Evolutionary conservation across 1,139 yeast species (phyloP).

Genomic region (Pichia sp.): DNA sequence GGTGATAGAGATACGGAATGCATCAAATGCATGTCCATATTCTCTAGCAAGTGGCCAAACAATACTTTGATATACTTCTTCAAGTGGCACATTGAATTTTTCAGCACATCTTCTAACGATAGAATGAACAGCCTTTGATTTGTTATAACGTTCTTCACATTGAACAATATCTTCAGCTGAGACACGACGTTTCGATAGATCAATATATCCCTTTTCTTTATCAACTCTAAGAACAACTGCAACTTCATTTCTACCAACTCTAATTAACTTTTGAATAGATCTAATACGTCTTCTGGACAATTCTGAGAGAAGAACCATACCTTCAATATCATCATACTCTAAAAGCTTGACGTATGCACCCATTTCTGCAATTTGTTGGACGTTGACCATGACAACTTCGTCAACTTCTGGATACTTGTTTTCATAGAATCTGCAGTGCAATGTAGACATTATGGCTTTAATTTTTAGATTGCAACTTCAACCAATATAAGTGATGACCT

Average conservation of each 20-base stretch:
- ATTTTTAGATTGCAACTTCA: not conserved
- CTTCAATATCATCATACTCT: slow-evolving; percentile 97
- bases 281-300: slow-evolving; percentile 97
- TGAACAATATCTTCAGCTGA: slow-evolving; percentile 95
- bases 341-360: slow-evolving; percentile 93
- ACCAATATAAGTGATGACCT: no score
- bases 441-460: slow-evolving; percentile 72
- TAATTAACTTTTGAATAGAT: slow-evolving; percentile 92
- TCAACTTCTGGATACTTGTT: slow-evolving; percentile 98
- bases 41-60: slow-evolving; percentile 98
- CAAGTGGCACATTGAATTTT: slow-evolving; percentile 82
- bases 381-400: slow-evolving; percentile 98
- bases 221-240: slow-evolving; percentile 99
- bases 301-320: slow-evolving; percentile 95
- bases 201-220: slow-evolving; percentile 97
- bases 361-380: slow-evolving; percentile 97
- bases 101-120: slow-evolving; percentile 98
- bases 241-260: slow-evolving; percentile 98
- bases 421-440: slow-evolving; percentile 94
- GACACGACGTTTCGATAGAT: slow-evolving; percentile 94
- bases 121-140: slow-evolving; percentile 95
- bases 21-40: slow-evolving; percentile 96
- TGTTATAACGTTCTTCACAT: slow-evolving; percentile 96
- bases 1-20: slow-evolving; percentile 91
- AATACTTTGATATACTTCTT: slow-evolving; percentile 73